Conservation (phyloP, 371 early-diverging fungal species). For the Parasitella parasitica region DNA sequence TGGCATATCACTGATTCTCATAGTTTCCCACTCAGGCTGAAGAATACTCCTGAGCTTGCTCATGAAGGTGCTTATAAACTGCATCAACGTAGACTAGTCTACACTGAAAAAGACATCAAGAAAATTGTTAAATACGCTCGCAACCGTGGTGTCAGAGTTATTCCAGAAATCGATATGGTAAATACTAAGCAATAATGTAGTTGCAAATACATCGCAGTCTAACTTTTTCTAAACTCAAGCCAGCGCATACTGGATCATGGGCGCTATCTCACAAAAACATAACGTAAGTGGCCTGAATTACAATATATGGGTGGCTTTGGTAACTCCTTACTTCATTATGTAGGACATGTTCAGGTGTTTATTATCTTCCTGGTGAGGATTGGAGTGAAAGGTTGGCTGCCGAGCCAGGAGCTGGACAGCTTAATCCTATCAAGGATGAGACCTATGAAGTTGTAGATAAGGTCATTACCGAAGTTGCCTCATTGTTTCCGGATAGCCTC, state of each 20-base stretch:
- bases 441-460: conserved; percentile 56
- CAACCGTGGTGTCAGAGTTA: conserved; percentile 54
- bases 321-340: background rate
- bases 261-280: conserved; percentile 35
- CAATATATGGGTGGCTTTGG: background rate
- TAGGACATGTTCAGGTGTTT: conserved; percentile 41
- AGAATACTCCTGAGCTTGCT: conserved; percentile 49
- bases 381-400: conserved; percentile 61
- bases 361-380: conserved; percentile 36
- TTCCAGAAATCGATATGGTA: conserved; percentile 80
- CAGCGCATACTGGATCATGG: conserved; percentile 73
- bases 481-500: conserved; percentile 61
- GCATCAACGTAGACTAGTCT: conserved; percentile 49
- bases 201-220: background rate
- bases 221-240: conserved; percentile 22
- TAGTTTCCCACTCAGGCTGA: conserved; percentile 60
- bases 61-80: conserved; percentile 50
- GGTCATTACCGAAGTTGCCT: conserved; percentile 57
- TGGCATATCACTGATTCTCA: conserved; percentile 81
- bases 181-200: conserved; percentile 8
- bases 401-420: conserved; percentile 74
- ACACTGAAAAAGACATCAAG: conserved; percentile 62
- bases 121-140: conserved; percentile 63
- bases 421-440: conserved; percentile 60
- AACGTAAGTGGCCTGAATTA: conserved; percentile 30